Conservation (phyloP, 805 yeast genomes). For the Saturnispora bothae region DNA sequence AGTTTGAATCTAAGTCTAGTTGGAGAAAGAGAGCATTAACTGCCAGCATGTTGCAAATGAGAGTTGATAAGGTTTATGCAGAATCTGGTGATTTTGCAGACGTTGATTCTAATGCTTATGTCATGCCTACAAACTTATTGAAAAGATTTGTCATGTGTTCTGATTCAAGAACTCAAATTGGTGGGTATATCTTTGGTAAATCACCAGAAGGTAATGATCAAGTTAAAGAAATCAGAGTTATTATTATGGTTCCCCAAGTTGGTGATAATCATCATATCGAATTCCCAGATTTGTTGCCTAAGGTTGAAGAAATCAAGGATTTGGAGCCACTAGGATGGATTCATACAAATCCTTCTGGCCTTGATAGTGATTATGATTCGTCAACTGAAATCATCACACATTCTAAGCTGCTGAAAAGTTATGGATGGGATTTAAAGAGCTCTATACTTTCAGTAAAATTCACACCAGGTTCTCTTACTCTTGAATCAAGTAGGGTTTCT, state of each 20-base stretch:
- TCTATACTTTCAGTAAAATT: constrained; percentile 58
- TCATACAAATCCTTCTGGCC: constrained; percentile 73
- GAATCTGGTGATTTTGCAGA: constrained; percentile 49
- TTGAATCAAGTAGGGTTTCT: constrained; percentile 53
- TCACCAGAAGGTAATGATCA: constrained; percentile 62
- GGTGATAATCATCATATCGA: constrained; percentile 62
- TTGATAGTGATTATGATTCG: constrained; percentile 39
- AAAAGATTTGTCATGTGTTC: constrained; percentile 69
- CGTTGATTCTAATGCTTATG: constrained; percentile 51
- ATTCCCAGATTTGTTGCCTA: constrained; percentile 40
- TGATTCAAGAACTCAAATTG: constrained; percentile 74
- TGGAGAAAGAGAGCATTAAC: constrained; percentile 88
- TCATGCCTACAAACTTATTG: constrained; percentile 74
- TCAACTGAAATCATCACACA: constrained; percentile 64
- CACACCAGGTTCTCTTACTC: constrained; percentile 75
- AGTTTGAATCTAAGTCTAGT: constrained; percentile 74
- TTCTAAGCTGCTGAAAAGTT: constrained; percentile 30
- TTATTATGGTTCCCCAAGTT: constrained; percentile 80
- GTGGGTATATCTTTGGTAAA: constrained; percentile 70
- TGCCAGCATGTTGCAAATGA: constrained; percentile 56
- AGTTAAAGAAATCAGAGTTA: constrained; percentile 66
- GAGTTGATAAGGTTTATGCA: constrained; percentile 66
- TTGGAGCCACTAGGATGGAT: constrained; percentile 86
- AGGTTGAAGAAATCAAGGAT: constrained; percentile 35
- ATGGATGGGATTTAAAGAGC: constrained; percentile 33